phyloP scores from a whole-genome alignment of 2,329 filamentous ascomycete species.

The Triangularia setosa region DNA sequence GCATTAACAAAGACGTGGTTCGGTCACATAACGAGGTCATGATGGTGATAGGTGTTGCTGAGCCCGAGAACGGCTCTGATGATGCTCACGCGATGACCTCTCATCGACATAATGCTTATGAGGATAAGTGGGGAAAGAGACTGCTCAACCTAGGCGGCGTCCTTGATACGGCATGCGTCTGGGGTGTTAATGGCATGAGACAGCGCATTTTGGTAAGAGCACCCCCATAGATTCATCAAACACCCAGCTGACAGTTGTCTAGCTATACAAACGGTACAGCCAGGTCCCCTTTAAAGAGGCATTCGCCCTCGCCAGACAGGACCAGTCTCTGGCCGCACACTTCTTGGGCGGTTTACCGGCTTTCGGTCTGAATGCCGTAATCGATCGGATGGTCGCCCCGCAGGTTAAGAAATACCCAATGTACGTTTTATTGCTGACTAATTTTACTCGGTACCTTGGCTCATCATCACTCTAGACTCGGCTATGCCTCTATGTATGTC shows the following conservation, averaged over 20 bases:
- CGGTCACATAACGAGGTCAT: slow-evolving; percentile 61
- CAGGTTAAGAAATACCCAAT: background rate
- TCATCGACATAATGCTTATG: slow-evolving; percentile 44
- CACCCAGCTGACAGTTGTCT: background rate
- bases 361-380: slow-evolving; percentile 32
- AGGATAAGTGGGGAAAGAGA: slow-evolving; percentile 43
- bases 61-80: slow-evolving; percentile 46
- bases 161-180: slow-evolving; percentile 42
- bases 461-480: slow-evolving; percentile 13
- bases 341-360: slow-evolving; percentile 40
- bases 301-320: slow-evolving; percentile 32
- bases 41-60: slow-evolving; percentile 59
- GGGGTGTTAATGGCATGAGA: slow-evolving; percentile 51
- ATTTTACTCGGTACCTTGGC: background rate
- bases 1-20: slow-evolving; percentile 54
- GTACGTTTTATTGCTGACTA: background rate
- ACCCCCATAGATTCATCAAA: background rate
- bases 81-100: slow-evolving; percentile 38
- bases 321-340: slow-evolving; percentile 33
- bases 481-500: slow-evolving; percentile 32
- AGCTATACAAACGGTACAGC: slow-evolving; percentile 52
- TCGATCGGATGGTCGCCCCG: slow-evolving; percentile 29
- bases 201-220: slow-evolving; percentile 46
- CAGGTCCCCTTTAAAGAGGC: slow-evolving; percentile 47
- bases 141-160: slow-evolving; percentile 35